Base-by-base conservation (phyloP, 805 yeast species). In the Aciculoconidium aculeatum region DNA sequence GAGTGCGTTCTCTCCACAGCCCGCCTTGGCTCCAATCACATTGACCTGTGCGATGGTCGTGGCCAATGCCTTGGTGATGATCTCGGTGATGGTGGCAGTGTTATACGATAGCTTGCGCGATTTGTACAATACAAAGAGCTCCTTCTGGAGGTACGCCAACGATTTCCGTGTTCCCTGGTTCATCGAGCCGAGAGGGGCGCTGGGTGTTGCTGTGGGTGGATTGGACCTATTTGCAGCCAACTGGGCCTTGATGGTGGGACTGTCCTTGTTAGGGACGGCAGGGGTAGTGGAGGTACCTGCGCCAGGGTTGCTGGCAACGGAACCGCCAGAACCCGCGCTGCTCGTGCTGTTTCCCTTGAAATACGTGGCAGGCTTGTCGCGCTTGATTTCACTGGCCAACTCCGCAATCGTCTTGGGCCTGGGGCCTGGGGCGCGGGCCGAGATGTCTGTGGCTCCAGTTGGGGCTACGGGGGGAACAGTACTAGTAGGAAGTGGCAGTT, bases 11-110 rank as follows among this genome's bases (percentile, higher is more conserved):
- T 86, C 84, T 1, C 77, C 75, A 35, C 83, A 78, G 11, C 92
- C 88, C 20, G 81, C 84, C 43, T 77, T 78, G 44, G 87, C 84
- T 0, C 95, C 95, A 6, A 88, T 88, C 42, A 79, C 88, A 35
- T 82, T 80, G 7, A 83, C 90, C 51, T 83, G 92, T 7, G 94
- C 90, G 39, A 88, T 86, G 0, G 95, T 90, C 64, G 88, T 82
- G 3, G 96, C 95, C 42, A 88, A 66, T 1, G 96, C 95, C 44
- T 83, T 87, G 6, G 96, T 88, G 43, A 88, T 65, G 31, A 87
- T 76, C 35, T 77, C 83, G 0, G 95, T 83, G 28, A 90, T 85
- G 5, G 86, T 76, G 15, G 81, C 87, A 21, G 85, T 83, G 35
- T 81, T 85, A 36, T 79, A 74, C 35, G 85, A 75, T 23, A 65